These are phyloP conservation scores for Saccharomycopsis hybrid DNA, from an alignment of 1,139 yeast genomes.

Conservation along the genomic window DNA sequence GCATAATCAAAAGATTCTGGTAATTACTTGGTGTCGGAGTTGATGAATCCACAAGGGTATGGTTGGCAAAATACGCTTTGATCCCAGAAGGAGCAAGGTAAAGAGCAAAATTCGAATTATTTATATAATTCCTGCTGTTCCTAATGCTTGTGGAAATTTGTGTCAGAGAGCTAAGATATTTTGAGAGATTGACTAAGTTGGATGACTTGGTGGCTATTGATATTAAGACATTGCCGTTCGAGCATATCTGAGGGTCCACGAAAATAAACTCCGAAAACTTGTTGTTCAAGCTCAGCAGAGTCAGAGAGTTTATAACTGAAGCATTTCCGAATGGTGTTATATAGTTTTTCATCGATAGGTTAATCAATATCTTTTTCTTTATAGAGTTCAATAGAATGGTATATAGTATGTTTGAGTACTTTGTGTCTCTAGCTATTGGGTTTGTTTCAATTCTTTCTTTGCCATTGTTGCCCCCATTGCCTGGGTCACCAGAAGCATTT, in stretches of 20 bases:
- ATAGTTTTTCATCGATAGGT: slow-evolving; percentile 36
- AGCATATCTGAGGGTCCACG: slow-evolving; percentile 50
- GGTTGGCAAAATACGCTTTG: slow-evolving; percentile 53
- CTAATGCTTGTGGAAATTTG: slow-evolving; percentile 31
- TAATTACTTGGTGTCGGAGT: slow-evolving; percentile 48
- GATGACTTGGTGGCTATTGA: slow-evolving; percentile 30
- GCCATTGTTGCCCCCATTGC: slow-evolving; percentile 21
- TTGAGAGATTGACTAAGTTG: slow-evolving; percentile 25
- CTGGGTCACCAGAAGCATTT: slow-evolving; percentile 20
- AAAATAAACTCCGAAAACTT: slow-evolving; percentile 33
- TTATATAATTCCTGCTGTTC: slow-evolving; percentile 29
- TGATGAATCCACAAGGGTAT: slow-evolving; percentile 37
- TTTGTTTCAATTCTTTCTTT: no score
- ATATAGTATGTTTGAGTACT: slow-evolving; percentile 15
- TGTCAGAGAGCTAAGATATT: slow-evolving; percentile 28
- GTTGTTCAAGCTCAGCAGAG: slow-evolving; percentile 24
- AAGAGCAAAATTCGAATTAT: slow-evolving; percentile 39
- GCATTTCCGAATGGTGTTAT: slow-evolving; percentile 52
- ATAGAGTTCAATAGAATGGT: slow-evolving; percentile 31
- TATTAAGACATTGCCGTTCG: slow-evolving; percentile 46
- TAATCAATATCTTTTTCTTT: slow-evolving; percentile 46
- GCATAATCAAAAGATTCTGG: slow-evolving; percentile 40
- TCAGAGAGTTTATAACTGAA: slow-evolving; percentile 24
- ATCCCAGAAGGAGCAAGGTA: slow-evolving; percentile 74
- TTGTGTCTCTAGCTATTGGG: slow-evolving; percentile 20